Percentiles rank a stretch among this genome's conserved stretches.
phyloP scores from a whole-genome alignment of 1,284 basidiomycete species.

The Ustilago bromivora region DNA sequence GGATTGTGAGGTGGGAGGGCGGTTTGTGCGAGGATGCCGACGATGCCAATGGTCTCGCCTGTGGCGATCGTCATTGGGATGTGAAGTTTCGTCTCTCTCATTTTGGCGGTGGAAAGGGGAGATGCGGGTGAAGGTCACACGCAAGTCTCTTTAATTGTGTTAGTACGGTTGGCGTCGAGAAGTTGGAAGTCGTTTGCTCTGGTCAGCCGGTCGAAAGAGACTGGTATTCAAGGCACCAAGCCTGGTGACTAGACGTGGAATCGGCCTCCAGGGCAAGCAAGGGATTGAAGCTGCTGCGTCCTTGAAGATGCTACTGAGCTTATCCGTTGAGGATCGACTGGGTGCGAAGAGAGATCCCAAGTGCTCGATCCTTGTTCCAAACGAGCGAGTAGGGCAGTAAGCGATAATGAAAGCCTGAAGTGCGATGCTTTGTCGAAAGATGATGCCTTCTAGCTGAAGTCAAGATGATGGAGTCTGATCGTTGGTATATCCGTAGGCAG shows the following conservation, averaged over 20 bases:
- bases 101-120: conserved; percentile 10
- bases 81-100: conserved; percentile 52
- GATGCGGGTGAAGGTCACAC: background rate
- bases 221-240: background rate
- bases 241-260: background rate
- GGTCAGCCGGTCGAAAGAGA: background rate
- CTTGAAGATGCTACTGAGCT: too few species aligned
- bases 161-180: background rate
- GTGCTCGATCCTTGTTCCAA: too few species aligned
- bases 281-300: too few species aligned
- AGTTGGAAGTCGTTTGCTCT: background rate
- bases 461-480: too few species aligned
- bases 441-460: too few species aligned
- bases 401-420: too few species aligned
- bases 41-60: conserved; percentile 44
- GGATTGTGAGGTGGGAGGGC: conserved; percentile 36
- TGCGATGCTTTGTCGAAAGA: too few species aligned
- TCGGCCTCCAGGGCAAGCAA: background rate
- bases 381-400: too few species aligned
- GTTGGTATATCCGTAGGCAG: too few species aligned
- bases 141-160: background rate
- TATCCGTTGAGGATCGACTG: too few species aligned
- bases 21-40: conserved; percentile 49
- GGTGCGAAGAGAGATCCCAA: too few species aligned
- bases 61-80: conserved; percentile 48